Percentiles rank a stretch among this genome's conserved stretches.
Conservation (phyloP, 306 rosid genomes). For the Dryas alaskensis region DNA sequence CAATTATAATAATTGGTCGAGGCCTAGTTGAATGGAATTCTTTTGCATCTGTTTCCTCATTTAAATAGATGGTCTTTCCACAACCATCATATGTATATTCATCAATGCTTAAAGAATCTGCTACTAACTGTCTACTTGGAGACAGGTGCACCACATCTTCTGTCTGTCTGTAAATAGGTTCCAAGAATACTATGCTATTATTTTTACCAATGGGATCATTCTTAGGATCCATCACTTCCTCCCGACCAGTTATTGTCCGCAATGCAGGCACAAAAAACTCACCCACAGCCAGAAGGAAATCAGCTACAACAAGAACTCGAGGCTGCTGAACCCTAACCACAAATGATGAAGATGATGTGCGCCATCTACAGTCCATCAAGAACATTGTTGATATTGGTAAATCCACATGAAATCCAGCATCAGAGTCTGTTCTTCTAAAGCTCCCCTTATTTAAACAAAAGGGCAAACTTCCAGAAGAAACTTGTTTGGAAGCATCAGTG, state of each 20-base stretch:
- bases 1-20: conserved; percentile 82
- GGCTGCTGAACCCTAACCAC: conserved; percentile 96
- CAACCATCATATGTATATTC: conserved; percentile 90
- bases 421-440: conserved; percentile 45
- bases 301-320: conserved; percentile 94
- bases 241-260: conserved; percentile 88
- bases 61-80: conserved; percentile 71
- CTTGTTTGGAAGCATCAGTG: conserved; percentile 67
- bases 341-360: conserved; percentile 69
- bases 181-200: conserved; percentile 57
- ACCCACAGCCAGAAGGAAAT: conserved; percentile 90
- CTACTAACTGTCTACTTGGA: conserved; percentile 77
- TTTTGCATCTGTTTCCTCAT: conserved; percentile 61
- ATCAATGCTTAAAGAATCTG: conserved; percentile 65
- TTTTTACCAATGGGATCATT: conserved; percentile 77
- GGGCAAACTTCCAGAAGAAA: conserved; percentile 58
- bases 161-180: conserved; percentile 65
- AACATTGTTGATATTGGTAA: conserved; percentile 79
- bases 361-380: conserved; percentile 91
- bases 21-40: conserved; percentile 46
- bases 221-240: conserved; percentile 78
- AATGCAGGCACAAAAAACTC: conserved; percentile 95
- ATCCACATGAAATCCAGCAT: conserved; percentile 46
- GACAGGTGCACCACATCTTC: conserved; percentile 83
- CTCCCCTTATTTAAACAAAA: conserved; percentile 41